These are phyloP conservation scores for Corchorus olitorius DNA, from an alignment of 345 rosid genomes.

Conservation along the genomic window DNA sequence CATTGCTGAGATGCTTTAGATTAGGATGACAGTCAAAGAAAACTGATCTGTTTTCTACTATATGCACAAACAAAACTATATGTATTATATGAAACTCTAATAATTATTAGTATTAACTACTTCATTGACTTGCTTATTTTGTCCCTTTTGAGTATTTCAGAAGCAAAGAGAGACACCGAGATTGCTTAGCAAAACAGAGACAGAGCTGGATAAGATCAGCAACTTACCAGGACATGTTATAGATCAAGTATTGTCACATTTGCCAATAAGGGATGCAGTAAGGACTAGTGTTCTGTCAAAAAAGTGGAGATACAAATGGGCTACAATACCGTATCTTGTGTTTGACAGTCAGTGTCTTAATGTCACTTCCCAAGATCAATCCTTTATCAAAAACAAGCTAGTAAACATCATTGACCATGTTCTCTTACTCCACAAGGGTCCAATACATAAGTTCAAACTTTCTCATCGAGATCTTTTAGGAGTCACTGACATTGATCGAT, in stretches of 20 bases:
- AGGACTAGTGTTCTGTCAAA: slow-evolving; percentile 62
- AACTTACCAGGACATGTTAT: slow-evolving; percentile 57
- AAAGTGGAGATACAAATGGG: slow-evolving; percentile 70
- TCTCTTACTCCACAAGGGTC: slow-evolving; percentile 63
- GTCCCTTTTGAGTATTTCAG: slow-evolving; percentile 35
- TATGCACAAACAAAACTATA: no score
- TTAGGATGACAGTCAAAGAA: no score
- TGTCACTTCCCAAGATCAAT: slow-evolving; percentile 50
- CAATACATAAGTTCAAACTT: slow-evolving; percentile 62
- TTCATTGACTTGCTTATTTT: slow-evolving; percentile 14
- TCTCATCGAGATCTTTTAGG: slow-evolving; percentile 72
- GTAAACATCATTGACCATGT: slow-evolving; percentile 62
- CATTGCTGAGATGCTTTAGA: no score
- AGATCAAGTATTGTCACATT: slow-evolving; percentile 55
- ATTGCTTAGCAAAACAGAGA: slow-evolving; percentile 40
- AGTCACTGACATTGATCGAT: slow-evolving; percentile 61
- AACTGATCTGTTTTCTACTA: background rate
- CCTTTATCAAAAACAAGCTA: slow-evolving; percentile 45
- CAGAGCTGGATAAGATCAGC: slow-evolving; percentile 54
- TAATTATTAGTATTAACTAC: background rate
- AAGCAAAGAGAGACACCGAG: slow-evolving; percentile 57
- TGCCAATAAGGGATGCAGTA: slow-evolving; percentile 64
- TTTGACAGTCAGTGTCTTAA: slow-evolving; percentile 55
- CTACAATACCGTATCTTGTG: slow-evolving; percentile 55
- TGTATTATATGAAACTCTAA: background rate